Evolutionary conservation across 2,329 filamentous ascomycete genomes (phyloP).

Genomic region (Cytospora piceae): DNA sequence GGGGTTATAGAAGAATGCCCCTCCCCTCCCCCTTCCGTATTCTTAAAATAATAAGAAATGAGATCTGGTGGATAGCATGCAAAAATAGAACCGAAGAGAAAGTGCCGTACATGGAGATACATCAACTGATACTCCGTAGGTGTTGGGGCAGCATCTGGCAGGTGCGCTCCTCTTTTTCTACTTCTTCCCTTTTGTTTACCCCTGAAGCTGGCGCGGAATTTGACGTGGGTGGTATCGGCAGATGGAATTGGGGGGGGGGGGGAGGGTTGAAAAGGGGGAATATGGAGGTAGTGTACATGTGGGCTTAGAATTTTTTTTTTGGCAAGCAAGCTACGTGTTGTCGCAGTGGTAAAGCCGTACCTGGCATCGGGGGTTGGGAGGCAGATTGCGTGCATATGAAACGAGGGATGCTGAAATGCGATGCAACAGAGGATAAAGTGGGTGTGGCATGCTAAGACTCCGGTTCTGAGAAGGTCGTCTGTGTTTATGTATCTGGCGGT

Average conservation of each 20-base stretch:
- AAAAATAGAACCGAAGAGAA: constrained; percentile 20
- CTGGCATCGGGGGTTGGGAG: constrained; percentile 26
- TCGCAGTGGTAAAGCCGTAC: constrained; percentile 14
- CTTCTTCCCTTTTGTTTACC: constrained; percentile 16
- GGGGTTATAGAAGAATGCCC: background rate
- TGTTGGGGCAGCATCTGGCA: constrained; percentile 6
- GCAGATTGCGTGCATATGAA: constrained; percentile 30
- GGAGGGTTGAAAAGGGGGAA: background rate
- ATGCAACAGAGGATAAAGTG: constrained; percentile 10
- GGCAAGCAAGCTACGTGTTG: background rate
- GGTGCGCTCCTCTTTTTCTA: constrained; percentile 1
- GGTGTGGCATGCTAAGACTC: background rate
- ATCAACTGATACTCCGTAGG: background rate
- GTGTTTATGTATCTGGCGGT: background rate
- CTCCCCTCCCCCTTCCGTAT: background rate
- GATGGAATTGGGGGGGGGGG: constrained; percentile 14
- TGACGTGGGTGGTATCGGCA: constrained; percentile 21
- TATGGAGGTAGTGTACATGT: background rate
- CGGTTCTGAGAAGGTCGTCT: too few relatives aligned
- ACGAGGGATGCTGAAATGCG: constrained; percentile 13
- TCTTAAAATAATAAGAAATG: constrained; percentile 19
- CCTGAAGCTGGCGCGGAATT: constrained; percentile 26
- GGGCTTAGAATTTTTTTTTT: background rate
- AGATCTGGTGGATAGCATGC: constrained; percentile 4
- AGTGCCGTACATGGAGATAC: background rate